Evolutionary conservation across 371 early-diverging fungal species (phyloP).

Genomic region (Rhizopus arrhizus): DNA sequence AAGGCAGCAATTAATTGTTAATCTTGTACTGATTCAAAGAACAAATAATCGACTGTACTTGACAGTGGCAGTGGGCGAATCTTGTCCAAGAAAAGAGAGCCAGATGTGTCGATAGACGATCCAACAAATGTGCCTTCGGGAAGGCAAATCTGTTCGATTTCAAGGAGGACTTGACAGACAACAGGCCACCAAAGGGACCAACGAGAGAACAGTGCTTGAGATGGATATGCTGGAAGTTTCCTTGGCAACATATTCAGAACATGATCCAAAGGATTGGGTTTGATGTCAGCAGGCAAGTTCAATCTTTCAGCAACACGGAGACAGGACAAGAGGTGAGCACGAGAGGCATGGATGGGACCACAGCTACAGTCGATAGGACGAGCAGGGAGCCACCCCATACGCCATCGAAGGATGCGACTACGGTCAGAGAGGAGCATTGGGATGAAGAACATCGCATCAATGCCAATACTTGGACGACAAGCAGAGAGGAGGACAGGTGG

Average conservation of each 20-base stretch:
- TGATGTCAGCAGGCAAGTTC: no score
- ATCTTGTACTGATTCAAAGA: no score
- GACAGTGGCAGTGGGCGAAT: background rate
- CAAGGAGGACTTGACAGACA: background rate
- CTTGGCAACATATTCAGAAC: no score
- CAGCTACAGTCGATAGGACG: constrained; percentile 4
- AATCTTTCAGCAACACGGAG: background rate
- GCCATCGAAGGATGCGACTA: constrained; percentile 22
- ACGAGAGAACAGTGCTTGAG: no score
- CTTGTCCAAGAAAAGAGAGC: background rate
- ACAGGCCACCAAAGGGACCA: no score
- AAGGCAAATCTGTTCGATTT: constrained; percentile 6
- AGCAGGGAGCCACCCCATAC: constrained; percentile 22
- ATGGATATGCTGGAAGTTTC: background rate
- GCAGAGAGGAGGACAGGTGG: background rate
- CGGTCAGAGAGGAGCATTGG: background rate
- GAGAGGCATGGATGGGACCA: constrained; percentile 9
- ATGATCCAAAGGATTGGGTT: no score
- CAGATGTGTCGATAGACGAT: background rate
- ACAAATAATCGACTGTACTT: no score
- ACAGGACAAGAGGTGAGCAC: background rate
- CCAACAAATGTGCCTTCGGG: background rate
- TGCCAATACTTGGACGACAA: background rate
- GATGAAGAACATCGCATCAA: constrained; percentile 2
- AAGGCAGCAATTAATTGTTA: background rate